Conservation (phyloP, 2,329 filamentous ascomycete genomes). For the Chrysoporthe austroafricana region DNA sequence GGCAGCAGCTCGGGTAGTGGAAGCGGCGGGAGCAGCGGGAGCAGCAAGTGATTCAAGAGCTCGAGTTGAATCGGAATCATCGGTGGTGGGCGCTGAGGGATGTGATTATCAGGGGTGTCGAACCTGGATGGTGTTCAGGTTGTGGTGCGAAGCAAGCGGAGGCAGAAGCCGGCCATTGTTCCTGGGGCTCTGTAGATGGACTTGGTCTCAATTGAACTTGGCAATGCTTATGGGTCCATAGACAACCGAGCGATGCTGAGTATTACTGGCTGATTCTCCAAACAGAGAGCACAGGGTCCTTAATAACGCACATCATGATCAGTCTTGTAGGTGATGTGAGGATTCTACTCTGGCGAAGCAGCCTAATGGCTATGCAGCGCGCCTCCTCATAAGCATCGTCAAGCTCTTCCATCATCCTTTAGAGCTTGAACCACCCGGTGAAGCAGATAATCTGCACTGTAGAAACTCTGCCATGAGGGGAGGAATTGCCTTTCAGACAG, state of each 20-base stretch:
- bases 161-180: not conserved
- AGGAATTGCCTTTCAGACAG: not conserved
- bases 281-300: too few relatives aligned
- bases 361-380: not conserved
- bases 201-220: not conserved
- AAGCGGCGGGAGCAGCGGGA: constrained; percentile 2
- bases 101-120: not conserved
- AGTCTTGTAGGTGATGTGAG: not conserved
- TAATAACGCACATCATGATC: not conserved
- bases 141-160: not conserved
- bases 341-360: not conserved
- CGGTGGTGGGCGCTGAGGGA: not conserved
- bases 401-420: not conserved
- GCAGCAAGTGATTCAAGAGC: constrained; percentile 10
- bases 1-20: constrained; percentile 18
- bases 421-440: not conserved
- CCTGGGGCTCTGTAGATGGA: not conserved
- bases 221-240: not conserved
- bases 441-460: constrained; percentile 8
- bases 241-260: not conserved
- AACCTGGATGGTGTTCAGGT: not conserved
- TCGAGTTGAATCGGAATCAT: not conserved
- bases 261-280: not conserved
- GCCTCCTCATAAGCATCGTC: too few relatives aligned
- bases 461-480: not conserved